Conservation (phyloP, 179 eudicot species). For the Corrigiola litoralis region DNA sequence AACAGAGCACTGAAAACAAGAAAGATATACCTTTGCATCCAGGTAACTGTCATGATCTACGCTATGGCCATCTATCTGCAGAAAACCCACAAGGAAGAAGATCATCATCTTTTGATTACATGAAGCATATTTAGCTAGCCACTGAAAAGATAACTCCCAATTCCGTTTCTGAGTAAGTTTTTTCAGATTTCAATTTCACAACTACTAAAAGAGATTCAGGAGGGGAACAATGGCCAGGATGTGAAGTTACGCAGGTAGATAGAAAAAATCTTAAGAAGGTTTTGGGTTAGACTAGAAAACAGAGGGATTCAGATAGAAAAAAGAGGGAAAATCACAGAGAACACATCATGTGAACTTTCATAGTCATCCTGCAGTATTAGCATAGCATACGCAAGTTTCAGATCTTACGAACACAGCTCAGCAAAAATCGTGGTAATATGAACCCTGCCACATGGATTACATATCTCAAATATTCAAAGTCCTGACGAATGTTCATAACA, state of each 20-base stretch:
- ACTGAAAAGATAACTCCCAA: background rate
- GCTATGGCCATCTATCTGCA: conserved; percentile 86
- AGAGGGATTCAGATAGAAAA: background rate
- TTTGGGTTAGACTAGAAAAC: background rate
- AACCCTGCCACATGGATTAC: background rate
- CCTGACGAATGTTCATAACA: background rate
- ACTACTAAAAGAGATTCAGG: background rate
- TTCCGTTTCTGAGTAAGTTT: background rate
- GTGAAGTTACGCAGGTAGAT: background rate
- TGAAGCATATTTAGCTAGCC: background rate
- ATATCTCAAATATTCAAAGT: background rate
- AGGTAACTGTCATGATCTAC: conserved; percentile 71
- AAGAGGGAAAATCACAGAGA: too few relatives aligned
- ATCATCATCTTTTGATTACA: background rate
- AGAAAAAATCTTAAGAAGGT: background rate
- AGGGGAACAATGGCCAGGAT: background rate
- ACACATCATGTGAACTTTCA: background rate
- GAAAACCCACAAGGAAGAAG: background rate
- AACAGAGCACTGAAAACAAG: background rate
- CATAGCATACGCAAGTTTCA: background rate
- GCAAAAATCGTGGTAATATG: background rate
- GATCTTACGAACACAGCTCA: background rate
- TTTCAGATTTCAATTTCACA: background rate
- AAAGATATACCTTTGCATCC: conserved; percentile 56
- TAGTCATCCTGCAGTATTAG: background rate